Conservation (phyloP, 2,329 filamentous ascomycete species). For the Thielaviopsis cerberus region DNA sequence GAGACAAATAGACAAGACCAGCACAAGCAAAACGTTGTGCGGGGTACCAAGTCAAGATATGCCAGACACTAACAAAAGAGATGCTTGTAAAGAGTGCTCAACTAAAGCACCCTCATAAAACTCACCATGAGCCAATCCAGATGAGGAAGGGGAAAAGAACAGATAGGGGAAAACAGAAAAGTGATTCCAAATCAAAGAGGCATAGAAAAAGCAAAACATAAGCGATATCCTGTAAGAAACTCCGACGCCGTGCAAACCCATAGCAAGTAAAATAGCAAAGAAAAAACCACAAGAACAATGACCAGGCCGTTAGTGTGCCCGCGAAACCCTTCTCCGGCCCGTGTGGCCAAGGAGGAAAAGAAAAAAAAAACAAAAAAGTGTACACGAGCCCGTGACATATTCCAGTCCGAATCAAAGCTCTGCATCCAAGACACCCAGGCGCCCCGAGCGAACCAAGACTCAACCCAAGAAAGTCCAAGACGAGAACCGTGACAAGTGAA, state of each 20-base stretch:
- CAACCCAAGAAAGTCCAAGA: background rate
- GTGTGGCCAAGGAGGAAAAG: background rate
- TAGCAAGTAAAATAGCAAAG: slow-evolving; percentile 3
- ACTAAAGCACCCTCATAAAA: background rate
- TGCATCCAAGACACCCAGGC: background rate
- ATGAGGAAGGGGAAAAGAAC: background rate
- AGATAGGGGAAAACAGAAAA: background rate
- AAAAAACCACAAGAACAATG: slow-evolving; percentile 8
- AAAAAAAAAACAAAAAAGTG: background rate
- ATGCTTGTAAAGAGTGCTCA: background rate
- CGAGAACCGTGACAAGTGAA: background rate
- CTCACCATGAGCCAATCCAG: background rate
- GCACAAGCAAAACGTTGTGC: background rate
- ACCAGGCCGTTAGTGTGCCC: slow-evolving; percentile 6
- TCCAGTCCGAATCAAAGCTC: background rate
- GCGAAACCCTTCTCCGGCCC: background rate
- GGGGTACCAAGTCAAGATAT: background rate
- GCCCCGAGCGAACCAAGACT: background rate
- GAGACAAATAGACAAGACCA: background rate
- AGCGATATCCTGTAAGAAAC: slow-evolving; percentile 11
- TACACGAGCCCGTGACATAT: background rate
- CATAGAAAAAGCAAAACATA: slow-evolving; percentile 4
- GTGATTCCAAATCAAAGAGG: background rate
- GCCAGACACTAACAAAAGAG: too few species aligned
- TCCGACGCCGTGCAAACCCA: slow-evolving; percentile 12